These are phyloP conservation scores for Paspalum vaginatum DNA, from an alignment of 176 grass and related monocot species.

Conservation along the genomic window DNA sequence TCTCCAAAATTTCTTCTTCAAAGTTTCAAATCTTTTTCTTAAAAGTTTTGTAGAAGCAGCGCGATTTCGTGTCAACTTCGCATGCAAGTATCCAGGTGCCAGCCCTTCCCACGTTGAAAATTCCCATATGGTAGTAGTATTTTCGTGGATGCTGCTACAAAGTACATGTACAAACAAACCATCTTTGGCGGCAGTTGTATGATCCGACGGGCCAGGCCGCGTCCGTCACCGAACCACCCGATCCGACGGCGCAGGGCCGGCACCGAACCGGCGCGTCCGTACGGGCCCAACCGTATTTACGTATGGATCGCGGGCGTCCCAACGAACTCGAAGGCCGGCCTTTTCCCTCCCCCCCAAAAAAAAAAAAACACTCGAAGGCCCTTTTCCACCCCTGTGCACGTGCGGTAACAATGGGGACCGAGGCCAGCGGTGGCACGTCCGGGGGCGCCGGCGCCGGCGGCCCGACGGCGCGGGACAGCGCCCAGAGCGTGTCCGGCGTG, in stretches of 20 bases:
- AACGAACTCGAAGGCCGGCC: neutral
- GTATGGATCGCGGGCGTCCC: no score
- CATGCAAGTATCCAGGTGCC: neutral
- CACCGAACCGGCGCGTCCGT: constrained; percentile 13
- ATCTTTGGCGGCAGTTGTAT: neutral
- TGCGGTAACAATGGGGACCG: neutral
- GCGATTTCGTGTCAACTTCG: neutral
- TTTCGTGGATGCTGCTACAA: neutral
- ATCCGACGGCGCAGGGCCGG: constrained; percentile 27
- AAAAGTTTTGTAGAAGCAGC: neutral
- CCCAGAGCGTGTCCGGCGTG: constrained; percentile 17
- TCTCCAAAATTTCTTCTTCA: no score
- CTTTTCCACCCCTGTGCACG: neutral
- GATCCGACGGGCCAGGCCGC: neutral
- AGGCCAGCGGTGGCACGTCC: constrained; percentile 3
- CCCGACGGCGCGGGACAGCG: neutral
- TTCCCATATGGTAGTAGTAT: neutral
- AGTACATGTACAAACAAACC: neutral
- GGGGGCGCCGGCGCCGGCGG: neutral
- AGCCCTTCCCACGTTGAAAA: neutral
- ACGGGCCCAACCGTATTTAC: neutral
- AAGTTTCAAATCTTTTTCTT: no score
- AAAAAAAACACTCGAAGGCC: neutral
- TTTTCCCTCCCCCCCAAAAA: no score
- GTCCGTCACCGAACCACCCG: neutral